Conservation (phyloP, 805 yeast genomes). For the Jamesozyma spencerorum region DNA sequence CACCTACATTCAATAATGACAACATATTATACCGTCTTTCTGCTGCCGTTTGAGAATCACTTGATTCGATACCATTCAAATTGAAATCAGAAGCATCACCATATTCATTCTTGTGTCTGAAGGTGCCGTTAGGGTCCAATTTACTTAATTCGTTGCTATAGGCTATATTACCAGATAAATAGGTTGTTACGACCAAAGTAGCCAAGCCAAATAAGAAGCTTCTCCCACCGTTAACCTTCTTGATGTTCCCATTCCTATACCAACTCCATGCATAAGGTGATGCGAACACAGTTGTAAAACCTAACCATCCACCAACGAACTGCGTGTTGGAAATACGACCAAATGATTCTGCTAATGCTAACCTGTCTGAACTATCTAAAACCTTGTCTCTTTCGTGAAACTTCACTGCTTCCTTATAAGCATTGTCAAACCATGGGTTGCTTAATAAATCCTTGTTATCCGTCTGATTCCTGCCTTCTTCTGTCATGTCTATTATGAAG, state of each 20-base stretch:
- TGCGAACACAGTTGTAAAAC: conserved; percentile 35
- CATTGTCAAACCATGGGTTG: conserved; percentile 30
- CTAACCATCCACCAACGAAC: conserved; percentile 33
- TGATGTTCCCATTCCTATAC: conserved; percentile 26
- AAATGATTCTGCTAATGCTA: conserved; percentile 33
- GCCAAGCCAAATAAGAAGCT: conserved; percentile 36
- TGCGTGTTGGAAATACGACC: conserved; percentile 30
- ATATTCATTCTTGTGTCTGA: conserved; percentile 15
- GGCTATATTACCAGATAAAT: conserved; percentile 25
- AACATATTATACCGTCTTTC: conserved; percentile 29
- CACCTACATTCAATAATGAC: conserved; percentile 26
- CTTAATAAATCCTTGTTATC: not conserved
- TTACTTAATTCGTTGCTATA: conserved; percentile 27
- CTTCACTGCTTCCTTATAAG: conserved; percentile 35
- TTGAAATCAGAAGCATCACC: conserved; percentile 9
- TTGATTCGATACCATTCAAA: not conserved
- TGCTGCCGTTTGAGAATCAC: conserved; percentile 8
- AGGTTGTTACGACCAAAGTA: conserved; percentile 31
- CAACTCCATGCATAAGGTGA: conserved; percentile 36
- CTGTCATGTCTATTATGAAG: no score
- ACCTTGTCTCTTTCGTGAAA: conserved; percentile 43
- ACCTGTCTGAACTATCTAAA: conserved; percentile 35
- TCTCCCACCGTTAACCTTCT: conserved; percentile 35
- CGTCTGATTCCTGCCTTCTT: not conserved
- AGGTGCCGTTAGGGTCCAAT: conserved; percentile 17